Evolutionary conservation across 192 early-diverging fungal species (phyloP).

Genomic region (Dispira simplex): DNA sequence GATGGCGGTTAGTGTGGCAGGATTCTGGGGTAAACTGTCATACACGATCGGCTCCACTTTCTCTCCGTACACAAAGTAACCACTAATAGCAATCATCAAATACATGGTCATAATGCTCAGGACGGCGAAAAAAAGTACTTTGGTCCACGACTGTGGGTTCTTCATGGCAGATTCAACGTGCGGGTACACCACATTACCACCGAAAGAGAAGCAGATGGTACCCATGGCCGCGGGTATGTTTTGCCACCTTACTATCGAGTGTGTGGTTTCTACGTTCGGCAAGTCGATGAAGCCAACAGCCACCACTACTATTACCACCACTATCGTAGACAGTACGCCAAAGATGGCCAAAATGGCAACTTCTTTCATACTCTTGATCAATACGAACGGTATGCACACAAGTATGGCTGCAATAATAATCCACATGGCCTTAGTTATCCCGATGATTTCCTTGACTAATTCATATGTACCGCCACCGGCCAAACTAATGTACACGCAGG

Average conservation of each 20-base stretch:
- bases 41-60: conserved; percentile 43
- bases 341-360: conserved; percentile 49
- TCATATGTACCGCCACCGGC: conserved; percentile 45
- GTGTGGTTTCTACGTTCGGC: not conserved
- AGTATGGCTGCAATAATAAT: conserved; percentile 36
- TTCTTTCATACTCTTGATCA: conserved; percentile 62
- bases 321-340: conserved; percentile 48
- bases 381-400: conserved; percentile 48
- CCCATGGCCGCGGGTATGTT: conserved; percentile 49
- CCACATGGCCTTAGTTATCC: conserved; percentile 33
- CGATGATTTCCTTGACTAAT: conserved; percentile 28
- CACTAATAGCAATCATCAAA: conserved; percentile 43
- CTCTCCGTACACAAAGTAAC: conserved; percentile 58
- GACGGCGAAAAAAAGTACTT: conserved; percentile 38
- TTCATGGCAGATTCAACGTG: conserved; percentile 64
- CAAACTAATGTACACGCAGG: conserved; percentile 49
- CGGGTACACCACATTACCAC: conserved; percentile 67
- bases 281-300: conserved; percentile 28
- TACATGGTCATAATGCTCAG: conserved; percentile 45
- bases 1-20: conserved; percentile 36
- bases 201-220: conserved; percentile 53
- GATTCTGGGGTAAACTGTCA: conserved; percentile 43
- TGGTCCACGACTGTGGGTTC: conserved; percentile 49
- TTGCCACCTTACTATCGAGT: not conserved
- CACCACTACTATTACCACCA: conserved; percentile 46